Base-by-base conservation (phyloP, 2,329 filamentous ascomycete species). In the Elsinoe australis region DNA sequence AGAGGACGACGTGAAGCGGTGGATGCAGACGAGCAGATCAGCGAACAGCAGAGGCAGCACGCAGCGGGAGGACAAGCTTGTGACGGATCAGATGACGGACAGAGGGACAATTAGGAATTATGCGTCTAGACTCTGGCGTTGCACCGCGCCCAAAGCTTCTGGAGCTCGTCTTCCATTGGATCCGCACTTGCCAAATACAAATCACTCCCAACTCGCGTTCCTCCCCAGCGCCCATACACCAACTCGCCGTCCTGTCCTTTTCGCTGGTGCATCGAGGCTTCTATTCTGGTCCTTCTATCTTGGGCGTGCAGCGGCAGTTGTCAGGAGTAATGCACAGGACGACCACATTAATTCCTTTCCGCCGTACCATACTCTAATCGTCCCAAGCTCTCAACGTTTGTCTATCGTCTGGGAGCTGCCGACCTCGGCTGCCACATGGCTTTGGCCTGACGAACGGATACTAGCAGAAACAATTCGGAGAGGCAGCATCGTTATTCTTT, bases 371-470 rank as follows among this genome's bases (percentile, higher is more conserved):
- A n/a, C n/a, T n/a, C n/a, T n/a, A n/a, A n/a, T n/a, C n/a, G n/a
- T n/a, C n/a, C n/a, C n/a, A n/a, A n/a, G n/a, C n/a, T n/a, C n/a
- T 26, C 22, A 41, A 41, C 36, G 21, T 41, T 21, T 26, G 2
- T 14, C 15, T 26, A 41, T 14, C 35, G 24, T 14, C 35, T 22
- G 28, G 8, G 4, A n/a, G n/a, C 21, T 26, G 5, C 4, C 35
- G 35, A 39, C 35, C 35, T 39, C 35, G 35, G 35, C 35, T 39
- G 19, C 35, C 35, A 39, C 35, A 39, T 39, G 35, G 19, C 17
- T n/a, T 9, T 10, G 19, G n/a, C n/a, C 28, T 12, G 32, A 22
- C 18, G 28, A 19, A 26, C 35, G 35, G 19, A 26, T 39, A 39
- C n/a, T 22, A 39, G 18, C 35, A 39, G 35, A 19, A 41, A 22